These are phyloP conservation scores for Trichopus zeylanicus DNA, from an alignment of 116 monocot genomes.

Conservation along the genomic window DNA sequence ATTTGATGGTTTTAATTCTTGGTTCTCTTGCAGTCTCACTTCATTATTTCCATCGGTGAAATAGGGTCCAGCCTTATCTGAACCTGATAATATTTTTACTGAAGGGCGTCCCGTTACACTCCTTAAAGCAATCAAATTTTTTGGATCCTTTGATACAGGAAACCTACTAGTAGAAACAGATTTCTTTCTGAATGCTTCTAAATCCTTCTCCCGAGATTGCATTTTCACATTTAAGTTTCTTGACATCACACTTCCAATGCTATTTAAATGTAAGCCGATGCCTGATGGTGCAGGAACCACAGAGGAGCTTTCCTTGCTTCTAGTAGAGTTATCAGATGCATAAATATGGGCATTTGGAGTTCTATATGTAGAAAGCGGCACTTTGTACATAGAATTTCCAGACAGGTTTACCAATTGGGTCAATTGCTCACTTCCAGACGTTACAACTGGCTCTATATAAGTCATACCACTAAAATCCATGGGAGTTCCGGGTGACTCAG, in stretches of 20 bases:
- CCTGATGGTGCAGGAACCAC: constrained; percentile 27
- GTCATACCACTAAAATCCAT: constrained; percentile 18
- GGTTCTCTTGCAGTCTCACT: constrained; percentile 11
- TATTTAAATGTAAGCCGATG: constrained; percentile 72
- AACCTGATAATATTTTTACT: constrained; percentile 7
- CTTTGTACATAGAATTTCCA: constrained; percentile 8
- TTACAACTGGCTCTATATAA: constrained; percentile 10
- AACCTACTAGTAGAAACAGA: constrained; percentile 1
- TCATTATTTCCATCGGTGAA: constrained; percentile 7
- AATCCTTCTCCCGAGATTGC: constrained; percentile 10
- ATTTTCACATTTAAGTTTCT: constrained; percentile 6
- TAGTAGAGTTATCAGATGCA: constrained; percentile 8
- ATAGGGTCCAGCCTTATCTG: constrained; percentile 11
- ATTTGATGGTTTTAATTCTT: constrained; percentile 4
- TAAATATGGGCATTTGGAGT: background rate
- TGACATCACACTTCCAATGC: constrained; percentile 18
- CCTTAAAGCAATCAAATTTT: constrained; percentile 5
- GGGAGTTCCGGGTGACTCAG: constrained; percentile 8
- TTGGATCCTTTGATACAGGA: background rate
- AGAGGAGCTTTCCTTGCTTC: constrained; percentile 11
- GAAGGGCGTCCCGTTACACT: background rate
- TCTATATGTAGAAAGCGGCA: background rate
- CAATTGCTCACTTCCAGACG: constrained; percentile 7
- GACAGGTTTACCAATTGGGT: background rate
- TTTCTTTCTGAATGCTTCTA: background rate